Evolutionary conservation across 192 early-diverging fungal genomes (phyloP).

Genomic region (Coemansia sp.): DNA sequence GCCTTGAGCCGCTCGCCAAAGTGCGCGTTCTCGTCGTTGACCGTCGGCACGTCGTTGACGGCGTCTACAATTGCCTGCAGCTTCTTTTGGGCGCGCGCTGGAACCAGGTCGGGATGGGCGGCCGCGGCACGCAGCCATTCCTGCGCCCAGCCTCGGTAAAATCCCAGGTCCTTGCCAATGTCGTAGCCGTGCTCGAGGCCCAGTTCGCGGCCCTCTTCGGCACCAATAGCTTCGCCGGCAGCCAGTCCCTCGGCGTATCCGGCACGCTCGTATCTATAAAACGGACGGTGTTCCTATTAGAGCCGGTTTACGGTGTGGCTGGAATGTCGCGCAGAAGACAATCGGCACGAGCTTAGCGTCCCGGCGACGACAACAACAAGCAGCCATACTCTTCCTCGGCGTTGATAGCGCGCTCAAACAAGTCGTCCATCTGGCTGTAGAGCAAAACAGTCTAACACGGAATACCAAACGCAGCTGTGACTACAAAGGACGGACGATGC

Average conservation of each 20-base stretch:
- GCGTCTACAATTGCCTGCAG: slow-evolving; percentile 22
- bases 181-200: slow-evolving; percentile 38
- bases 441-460: too few species aligned
- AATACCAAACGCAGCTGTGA: too few species aligned
- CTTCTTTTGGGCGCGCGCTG: slow-evolving; percentile 27
- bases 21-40: slow-evolving; percentile 35
- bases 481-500: too few species aligned
- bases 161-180: slow-evolving; percentile 45
- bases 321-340: not conserved
- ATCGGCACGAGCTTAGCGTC: too few species aligned
- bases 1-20: slow-evolving; percentile 28
- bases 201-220: slow-evolving; percentile 41
- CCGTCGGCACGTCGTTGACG: slow-evolving; percentile 14
- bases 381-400: slow-evolving; percentile 24
- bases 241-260: slow-evolving; percentile 30
- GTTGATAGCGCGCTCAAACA: slow-evolving; percentile 12
- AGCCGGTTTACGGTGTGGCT: too few species aligned
- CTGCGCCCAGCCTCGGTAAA: slow-evolving; percentile 47
- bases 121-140: slow-evolving; percentile 27
- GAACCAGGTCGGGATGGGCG: slow-evolving; percentile 20
- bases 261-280: slow-evolving; percentile 16
- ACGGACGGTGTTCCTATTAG: not conserved
- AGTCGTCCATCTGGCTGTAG: slow-evolving; percentile 9
- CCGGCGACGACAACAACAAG: not conserved
- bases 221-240: slow-evolving; percentile 23